These are phyloP conservation scores for Stenogyne calaminthoides DNA, from an alignment of 305 asterid genomes.

Conservation along the genomic window DNA sequence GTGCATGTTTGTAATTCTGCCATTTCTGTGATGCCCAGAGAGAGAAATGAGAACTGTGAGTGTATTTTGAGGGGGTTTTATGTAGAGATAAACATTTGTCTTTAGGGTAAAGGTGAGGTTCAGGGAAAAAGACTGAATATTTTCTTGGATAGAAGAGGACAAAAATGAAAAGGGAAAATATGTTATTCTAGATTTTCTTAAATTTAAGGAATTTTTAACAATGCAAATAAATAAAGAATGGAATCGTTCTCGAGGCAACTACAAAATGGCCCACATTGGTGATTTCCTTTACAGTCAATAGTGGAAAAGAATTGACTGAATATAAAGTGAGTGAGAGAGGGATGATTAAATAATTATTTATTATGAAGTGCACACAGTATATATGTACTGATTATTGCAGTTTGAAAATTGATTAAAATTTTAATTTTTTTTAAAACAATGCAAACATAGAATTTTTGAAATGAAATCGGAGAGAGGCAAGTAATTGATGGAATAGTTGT, in stretches of 20 bases:
- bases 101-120: conserved; percentile 62
- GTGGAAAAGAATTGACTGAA: conserved; percentile 29
- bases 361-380: background rate
- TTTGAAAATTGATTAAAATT: background rate
- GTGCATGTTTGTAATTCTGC: conserved; percentile 35
- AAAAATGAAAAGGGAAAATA: background rate
- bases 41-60: conserved; percentile 23
- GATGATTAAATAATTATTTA: conserved; percentile 35
- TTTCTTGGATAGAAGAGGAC: conserved; percentile 23
- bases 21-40: conserved; percentile 31
- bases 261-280: conserved; percentile 20
- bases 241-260: background rate
- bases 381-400: no score
- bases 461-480: background rate
- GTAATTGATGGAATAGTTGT: background rate
- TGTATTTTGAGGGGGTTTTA: conserved; percentile 37
- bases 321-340: conserved; percentile 6
- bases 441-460: background rate
- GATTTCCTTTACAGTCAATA: conserved; percentile 24
- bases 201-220: background rate
- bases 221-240: background rate
- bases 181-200: background rate
- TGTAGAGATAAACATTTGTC: conserved; percentile 55
- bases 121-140: conserved; percentile 25
- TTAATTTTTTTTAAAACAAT: no score